phyloP scores from a whole-genome alignment of 805 yeast species.

The Pichia gijzeniarum region DNA sequence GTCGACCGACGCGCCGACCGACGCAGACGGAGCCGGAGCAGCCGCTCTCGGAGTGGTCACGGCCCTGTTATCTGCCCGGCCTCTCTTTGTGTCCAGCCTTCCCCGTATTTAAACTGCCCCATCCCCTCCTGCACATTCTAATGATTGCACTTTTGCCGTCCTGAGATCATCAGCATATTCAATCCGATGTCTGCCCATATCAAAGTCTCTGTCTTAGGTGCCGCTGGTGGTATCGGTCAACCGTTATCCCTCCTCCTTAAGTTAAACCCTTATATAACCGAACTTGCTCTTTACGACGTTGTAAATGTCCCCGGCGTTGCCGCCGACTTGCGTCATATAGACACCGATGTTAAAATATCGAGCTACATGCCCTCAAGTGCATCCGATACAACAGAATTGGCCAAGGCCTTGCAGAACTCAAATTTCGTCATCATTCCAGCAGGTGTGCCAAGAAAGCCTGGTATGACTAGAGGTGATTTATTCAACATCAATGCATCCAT shows the following conservation, averaged over 20 bases:
- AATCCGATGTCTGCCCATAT: background rate
- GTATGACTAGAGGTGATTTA: constrained; percentile 59
- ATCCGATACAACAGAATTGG: constrained; percentile 25
- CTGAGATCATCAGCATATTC: no score
- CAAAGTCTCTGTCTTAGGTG: constrained; percentile 75
- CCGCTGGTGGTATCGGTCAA: constrained; percentile 73
- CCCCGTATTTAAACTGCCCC: no score
- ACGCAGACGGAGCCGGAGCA: no score
- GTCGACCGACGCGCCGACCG: no score
- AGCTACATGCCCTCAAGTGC: constrained; percentile 35
- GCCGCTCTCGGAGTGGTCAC: no score
- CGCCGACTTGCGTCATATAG: constrained; percentile 48
- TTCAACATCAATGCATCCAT: constrained; percentile 61
- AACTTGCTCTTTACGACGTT: constrained; percentile 46
- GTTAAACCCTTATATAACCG: constrained; percentile 38
- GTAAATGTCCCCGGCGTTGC: constrained; percentile 53
- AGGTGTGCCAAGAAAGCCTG: constrained; percentile 60
- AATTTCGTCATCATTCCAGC: constrained; percentile 52
- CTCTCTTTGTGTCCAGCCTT: no score
- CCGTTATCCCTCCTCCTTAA: constrained; percentile 47
- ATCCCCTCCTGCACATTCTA: no score
- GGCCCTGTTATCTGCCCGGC: no score
- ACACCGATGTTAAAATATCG: constrained; percentile 40
- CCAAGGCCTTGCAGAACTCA: constrained; percentile 38
- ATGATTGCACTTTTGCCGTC: no score